Evolutionary conservation across 441 rosid species (phyloP).

Genomic region (Adansonia grandidieri): DNA sequence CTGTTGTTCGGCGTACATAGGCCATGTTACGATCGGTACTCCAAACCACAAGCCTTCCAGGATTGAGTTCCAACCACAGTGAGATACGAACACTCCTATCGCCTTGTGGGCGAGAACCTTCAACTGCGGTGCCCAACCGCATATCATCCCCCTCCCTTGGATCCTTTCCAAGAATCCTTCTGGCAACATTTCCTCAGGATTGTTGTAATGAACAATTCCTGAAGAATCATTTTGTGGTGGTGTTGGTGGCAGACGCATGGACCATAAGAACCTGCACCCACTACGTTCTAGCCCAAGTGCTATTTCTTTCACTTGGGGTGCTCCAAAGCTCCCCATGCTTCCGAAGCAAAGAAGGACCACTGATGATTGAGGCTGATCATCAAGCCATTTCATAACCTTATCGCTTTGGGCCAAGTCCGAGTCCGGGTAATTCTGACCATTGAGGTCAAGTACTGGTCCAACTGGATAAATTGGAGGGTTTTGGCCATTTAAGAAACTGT

Average conservation of each 20-base stretch:
- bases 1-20: constrained; percentile 60
- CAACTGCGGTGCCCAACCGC: constrained; percentile 59
- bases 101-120: constrained; percentile 49
- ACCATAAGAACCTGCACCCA: constrained; percentile 50
- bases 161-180: constrained; percentile 51
- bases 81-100: constrained; percentile 55
- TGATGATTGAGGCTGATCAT: constrained; percentile 40
- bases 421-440: constrained; percentile 51
- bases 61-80: constrained; percentile 61
- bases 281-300: constrained; percentile 49
- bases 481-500: constrained; percentile 27
- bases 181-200: constrained; percentile 37
- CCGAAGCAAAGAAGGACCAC: constrained; percentile 53
- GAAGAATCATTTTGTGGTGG: neutral
- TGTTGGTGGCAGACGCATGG: constrained; percentile 29
- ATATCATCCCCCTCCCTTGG: constrained; percentile 45
- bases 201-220: neutral
- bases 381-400: constrained; percentile 45
- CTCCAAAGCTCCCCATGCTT: constrained; percentile 40
- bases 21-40: constrained; percentile 56
- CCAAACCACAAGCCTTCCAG: constrained; percentile 59
- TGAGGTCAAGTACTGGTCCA: constrained; percentile 55
- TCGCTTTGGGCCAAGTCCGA: constrained; percentile 35
- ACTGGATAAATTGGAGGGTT: constrained; percentile 49
- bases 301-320: constrained; percentile 42